These are phyloP conservation scores for Drechslerella dactyloides DNA, from an alignment of 2,329 filamentous ascomycete genomes.

Conservation along the genomic window DNA sequence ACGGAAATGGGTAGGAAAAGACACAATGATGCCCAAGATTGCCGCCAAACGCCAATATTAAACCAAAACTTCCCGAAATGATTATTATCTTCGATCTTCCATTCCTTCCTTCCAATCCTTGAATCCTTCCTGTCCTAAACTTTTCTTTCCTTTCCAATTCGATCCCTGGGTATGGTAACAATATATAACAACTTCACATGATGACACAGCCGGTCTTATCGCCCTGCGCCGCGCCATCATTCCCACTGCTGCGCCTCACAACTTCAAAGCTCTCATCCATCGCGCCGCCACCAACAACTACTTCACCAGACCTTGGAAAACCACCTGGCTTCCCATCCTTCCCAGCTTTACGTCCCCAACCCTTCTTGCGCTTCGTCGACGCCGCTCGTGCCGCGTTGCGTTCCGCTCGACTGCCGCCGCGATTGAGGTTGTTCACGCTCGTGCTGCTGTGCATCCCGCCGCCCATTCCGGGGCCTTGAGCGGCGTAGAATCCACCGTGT, in stretches of 20 bases:
- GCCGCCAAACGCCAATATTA: not conserved
- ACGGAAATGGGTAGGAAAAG: not conserved
- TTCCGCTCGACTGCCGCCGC: slow-evolving; percentile 51
- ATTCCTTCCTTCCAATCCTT: not conserved
- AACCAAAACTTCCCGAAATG: not conserved
- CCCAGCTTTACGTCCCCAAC: slow-evolving; percentile 42
- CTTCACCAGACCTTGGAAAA: slow-evolving; percentile 2
- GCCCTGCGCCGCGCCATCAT: slow-evolving; percentile 8
- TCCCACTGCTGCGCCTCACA: slow-evolving; percentile 28
- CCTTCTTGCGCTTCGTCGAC: slow-evolving; percentile 51
- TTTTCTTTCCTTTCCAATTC: too few relatives aligned
- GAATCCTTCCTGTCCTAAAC: too few relatives aligned
- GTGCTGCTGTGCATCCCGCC: slow-evolving; percentile 39
- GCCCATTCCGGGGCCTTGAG: slow-evolving; percentile 10
- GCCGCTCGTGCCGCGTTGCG: slow-evolving; percentile 54
- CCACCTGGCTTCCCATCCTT: slow-evolving; percentile 19
- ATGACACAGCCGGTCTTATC: slow-evolving; percentile 38
- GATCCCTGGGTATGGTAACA: too few relatives aligned
- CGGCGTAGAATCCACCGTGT: slow-evolving; percentile 37
- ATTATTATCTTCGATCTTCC: too few relatives aligned
- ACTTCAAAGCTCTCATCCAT: slow-evolving; percentile 49
- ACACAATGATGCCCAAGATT: not conserved
- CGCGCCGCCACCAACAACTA: slow-evolving; percentile 27
- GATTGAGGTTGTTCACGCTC: slow-evolving; percentile 37
- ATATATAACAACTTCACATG: slow-evolving; percentile 18